Evolutionary conservation across 306 rosid genomes (phyloP), one percentile per base, ranked within the genome.

Genomic region (Purshia tridentata): DNA sequence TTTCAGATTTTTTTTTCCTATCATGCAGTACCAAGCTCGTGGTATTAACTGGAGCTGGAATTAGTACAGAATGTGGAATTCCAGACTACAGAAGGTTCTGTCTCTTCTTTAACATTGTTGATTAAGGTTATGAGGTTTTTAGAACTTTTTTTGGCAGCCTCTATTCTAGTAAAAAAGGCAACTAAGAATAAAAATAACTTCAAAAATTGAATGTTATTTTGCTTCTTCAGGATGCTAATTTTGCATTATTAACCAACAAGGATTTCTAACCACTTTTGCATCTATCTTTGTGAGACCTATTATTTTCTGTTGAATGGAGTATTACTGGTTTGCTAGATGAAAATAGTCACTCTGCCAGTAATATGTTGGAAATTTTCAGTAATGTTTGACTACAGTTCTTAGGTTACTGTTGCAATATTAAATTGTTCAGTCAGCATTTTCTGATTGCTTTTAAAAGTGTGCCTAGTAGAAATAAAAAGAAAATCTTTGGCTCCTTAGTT

Each of bases 21-120:
- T 82, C 72, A 13, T 82, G 67, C 84, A 93, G 98, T 78, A 85
- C 78, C 67, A 93, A 80, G 74, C 89, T 93, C 42, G 73, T 79
- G 51, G 92, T 91, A 61, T 77, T 93, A 87, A 91, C 96, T 39
- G 97, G 97, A 81, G 97, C 97, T 62, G 97, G 98, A 68, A 86
- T 93, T 44, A 93, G 98, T 77, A 93, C 98, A n/a, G 96, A 93
- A 69, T 93, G 92, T 65, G 98, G 98, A 39, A 93, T 93, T 85
- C 97, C 97, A 46, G 98, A 93, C 80, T 93, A 93, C 72, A 89
- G 96, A 89, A 92, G 98, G 97, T 92, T 76, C 67, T 74, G 11
- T 6, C 44, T 77, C 69, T 41, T 60, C 69, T 64, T 19, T 65
- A 15, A 48, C 42, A 22, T 20, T 23, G 53, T 70, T 49, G 12